Evolutionary conservation across 2,329 filamentous ascomycete genomes (phyloP), one percentile per base, ranked within the genome.

Genomic region (Penicillium sp.): DNA sequence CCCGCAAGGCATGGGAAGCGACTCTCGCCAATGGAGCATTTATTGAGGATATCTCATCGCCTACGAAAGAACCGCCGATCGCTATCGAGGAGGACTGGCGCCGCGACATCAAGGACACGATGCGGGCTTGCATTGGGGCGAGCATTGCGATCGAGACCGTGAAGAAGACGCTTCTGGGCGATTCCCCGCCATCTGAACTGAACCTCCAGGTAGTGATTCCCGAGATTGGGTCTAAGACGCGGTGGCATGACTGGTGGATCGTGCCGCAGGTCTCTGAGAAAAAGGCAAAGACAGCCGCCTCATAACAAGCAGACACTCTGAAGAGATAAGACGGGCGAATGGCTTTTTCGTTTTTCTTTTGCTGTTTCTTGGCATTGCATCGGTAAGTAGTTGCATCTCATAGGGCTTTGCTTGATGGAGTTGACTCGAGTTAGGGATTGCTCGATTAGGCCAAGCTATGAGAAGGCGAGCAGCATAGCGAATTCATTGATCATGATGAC

Each of bases 81-180:
- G 84, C 61, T 75, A 83, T 72, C 47, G 83, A 89, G 66, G 84
- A 83, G 11, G 82, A 85, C 57, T 92, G 89, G 88, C 71, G 83
- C 17, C 78, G 77, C 22, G 81, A 85, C 22, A 79, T 84, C 11
- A 88, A 86, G 72, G 82, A 84, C 61, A 83, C 83, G 10, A 80
- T 90, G 67, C 87, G 86, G 68, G 86, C 89, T n/a, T 89, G 87
- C 65, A 92, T 93, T 61, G 86, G 86, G 8, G 82, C 88, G 0
- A 86, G 86, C 5, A 83, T 92, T 63, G 85, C 87, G 0, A 82
- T 91, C 45, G 82, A 82, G 25, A 81, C 80, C 1, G 73, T 90
- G 50, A 84, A 83, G 68, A 89, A 86, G 72, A 83, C 82, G 2
- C 67, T 88, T 8, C 76, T 79, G 10, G 51, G 45, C 2, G 37